Evolutionary conservation across 2,329 filamentous ascomycete species (phyloP).

Genomic region (Xylariales sp.): DNA sequence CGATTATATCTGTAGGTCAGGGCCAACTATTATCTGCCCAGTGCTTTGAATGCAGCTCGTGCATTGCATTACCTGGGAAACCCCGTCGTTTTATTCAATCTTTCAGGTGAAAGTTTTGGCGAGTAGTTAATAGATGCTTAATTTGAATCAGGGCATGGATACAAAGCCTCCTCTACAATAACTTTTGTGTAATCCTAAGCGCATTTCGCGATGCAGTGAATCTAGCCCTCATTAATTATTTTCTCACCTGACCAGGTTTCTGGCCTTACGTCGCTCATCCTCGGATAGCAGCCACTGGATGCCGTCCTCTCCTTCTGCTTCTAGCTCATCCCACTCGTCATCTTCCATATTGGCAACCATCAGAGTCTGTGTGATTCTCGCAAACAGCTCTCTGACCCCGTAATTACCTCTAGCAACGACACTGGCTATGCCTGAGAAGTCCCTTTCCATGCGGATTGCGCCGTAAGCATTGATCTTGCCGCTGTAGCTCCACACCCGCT

Average conservation of each 20-base stretch:
- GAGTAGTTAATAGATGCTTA: too few species aligned
- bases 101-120: too few species aligned
- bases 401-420: slow-evolving; percentile 60
- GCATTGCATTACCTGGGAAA: too few species aligned
- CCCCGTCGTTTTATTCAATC: too few species aligned
- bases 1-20: too few species aligned
- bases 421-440: slow-evolving; percentile 64
- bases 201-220: neutral
- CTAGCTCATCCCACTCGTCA: slow-evolving; percentile 71
- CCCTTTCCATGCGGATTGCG: slow-evolving; percentile 66
- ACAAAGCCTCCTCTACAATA: too few species aligned
- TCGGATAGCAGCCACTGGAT: slow-evolving; percentile 57
- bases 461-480: slow-evolving; percentile 75
- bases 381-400: slow-evolving; percentile 62
- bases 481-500: slow-evolving; percentile 76
- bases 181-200: neutral
- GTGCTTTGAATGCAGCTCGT: too few species aligned
- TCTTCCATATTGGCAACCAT: slow-evolving; percentile 77
- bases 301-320: slow-evolving; percentile 42
- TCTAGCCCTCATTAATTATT: neutral
- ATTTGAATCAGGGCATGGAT: too few species aligned
- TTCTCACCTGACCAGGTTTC: slow-evolving; percentile 48
- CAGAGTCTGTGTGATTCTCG: slow-evolving; percentile 63
- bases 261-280: slow-evolving; percentile 60
- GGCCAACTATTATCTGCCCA: too few species aligned